Evolutionary conservation across 148 eudicot genomes (phyloP), one percentile per base, ranked within the genome.

Genomic region (Vaccinium darrowii): DNA sequence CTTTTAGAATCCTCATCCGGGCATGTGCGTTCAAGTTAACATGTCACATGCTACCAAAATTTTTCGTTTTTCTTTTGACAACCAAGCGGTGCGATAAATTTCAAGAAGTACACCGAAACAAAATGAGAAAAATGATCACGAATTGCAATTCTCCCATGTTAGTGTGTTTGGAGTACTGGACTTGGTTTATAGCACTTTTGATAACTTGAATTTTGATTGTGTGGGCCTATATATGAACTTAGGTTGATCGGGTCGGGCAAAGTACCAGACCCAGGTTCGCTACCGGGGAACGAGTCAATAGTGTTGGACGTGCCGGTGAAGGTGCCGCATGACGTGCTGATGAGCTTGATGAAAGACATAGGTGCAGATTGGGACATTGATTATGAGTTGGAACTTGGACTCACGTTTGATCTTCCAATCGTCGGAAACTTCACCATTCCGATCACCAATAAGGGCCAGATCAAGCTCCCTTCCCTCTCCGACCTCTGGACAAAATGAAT

Each of bases 301-400:
- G 39, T 82, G 81, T 65, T 92, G 60, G 82, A 92, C 7, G 90
- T 89, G 51, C 85, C 83, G 4, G 33, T 92, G 78, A 88, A 85
- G 86, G 92, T 89, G 65, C 88, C 94, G 21, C 92, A 90, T 60
- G 78, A 77, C 56, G 85, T 85, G 8, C 51, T 92, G 81, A 82
- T 87, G 81, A 90, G 86, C 83, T 80, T 92, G 85, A 89, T 58
- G 11, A 89, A 71, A 63, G 94, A 92, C 80, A 81, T 92, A 1
- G 89, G 89, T 14, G 84, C 88, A 0, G 94, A 92, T 82, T 90
- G 92, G 92, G 94, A 92, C 82, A 88, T 92, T 5, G 94, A 90
- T 91, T 92, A 92, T 51, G 83, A 86, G 53, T 83, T 92, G n/a
- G 88, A 88, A 4, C 5, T 92, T 9, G 86, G 82, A 25, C 89